Percentiles rank a stretch among this genome's conserved stretches.
phyloP scores from a whole-genome alignment of 2,329 filamentous ascomycete species.

The Aspergillus proliferans region DNA sequence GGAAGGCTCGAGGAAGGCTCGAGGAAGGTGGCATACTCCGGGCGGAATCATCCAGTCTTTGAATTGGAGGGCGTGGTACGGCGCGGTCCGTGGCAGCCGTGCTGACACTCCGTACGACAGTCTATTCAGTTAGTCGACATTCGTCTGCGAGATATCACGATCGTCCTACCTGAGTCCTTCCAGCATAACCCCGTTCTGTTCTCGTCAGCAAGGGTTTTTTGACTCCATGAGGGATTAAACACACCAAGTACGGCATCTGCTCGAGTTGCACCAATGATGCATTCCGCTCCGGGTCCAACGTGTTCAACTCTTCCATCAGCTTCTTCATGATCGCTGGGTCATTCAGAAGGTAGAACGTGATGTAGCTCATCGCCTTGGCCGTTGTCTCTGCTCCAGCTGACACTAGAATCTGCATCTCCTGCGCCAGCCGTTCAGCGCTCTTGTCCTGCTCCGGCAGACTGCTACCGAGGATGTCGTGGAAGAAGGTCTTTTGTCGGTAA shows the following conservation, averaged over 20 bases:
- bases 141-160: neutral
- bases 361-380: conserved; percentile 17
- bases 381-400: conserved; percentile 31
- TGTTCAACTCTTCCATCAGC: conserved; percentile 14
- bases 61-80: conserved; percentile 22
- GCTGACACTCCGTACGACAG: conserved; percentile 23
- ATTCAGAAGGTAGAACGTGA: conserved; percentile 16
- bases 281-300: conserved; percentile 4
- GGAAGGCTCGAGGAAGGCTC: too few relatives aligned
- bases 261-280: conserved; percentile 20
- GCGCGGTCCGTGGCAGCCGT: conserved; percentile 25
- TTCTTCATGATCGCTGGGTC: conserved; percentile 11
- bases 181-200: conserved; percentile 21
- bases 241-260: conserved; percentile 22
- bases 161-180: conserved; percentile 21
- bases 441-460: conserved; percentile 29
- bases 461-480: conserved; percentile 24
- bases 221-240: neutral
- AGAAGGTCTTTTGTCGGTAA: conserved; percentile 15
- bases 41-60: conserved; percentile 28
- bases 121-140: neutral
- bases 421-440: conserved; percentile 22
- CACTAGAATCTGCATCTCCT: conserved; percentile 25
- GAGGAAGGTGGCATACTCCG: conserved; percentile 15
- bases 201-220: neutral